Evolutionary conservation across 331 rosid genomes (phyloP), one percentile per base, ranked within the genome.

Genomic region (Cydonia oblonga): DNA sequence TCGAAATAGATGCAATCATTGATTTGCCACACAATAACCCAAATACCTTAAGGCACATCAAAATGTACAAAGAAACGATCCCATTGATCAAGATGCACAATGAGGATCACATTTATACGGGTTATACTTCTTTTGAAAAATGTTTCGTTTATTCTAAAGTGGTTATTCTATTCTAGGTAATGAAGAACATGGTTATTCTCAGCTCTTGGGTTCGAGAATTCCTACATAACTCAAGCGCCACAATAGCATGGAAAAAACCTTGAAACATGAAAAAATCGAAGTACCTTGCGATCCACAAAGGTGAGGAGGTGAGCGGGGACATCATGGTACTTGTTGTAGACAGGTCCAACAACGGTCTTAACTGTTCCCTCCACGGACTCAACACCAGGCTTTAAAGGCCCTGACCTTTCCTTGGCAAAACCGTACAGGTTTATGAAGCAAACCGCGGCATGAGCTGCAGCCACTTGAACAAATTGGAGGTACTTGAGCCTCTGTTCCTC

Each of bases 251-350:
- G 40, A 20, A 15, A 15, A 70, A 70, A 13, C 26, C 29, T 69
- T 10, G 10, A 30, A 20, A 32, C 32, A 7, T 23, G 16, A 9
- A 12, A 18, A 19, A 16, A 1, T 9, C 2, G 1, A n/a, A 9
- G 44, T 73, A 87, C 98, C 92, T 93, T 91, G 81, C 92, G 91
- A 75, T 93, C 98, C 1, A 87, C 92, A 79, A 68, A 91, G 53
- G 73, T 84, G 49, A 93, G 97, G 59, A 89, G 29, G 70, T 85
- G 88, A 2, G 42, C 74, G 1, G 98, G 96, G 52, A 86, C 76
- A 52, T 42, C 89, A 25, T 86, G 91, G 76, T 82, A 85, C 67
- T 84, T 88, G 10, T 75, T 53, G 72, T 88, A 93, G 38, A 93
- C 90, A 7, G 97, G 97, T 64, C 78, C 91, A 1, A 91, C 96